Base-by-base conservation (phyloP, 2,329 filamentous ascomycete genomes). In the Daldinia sp. region DNA sequence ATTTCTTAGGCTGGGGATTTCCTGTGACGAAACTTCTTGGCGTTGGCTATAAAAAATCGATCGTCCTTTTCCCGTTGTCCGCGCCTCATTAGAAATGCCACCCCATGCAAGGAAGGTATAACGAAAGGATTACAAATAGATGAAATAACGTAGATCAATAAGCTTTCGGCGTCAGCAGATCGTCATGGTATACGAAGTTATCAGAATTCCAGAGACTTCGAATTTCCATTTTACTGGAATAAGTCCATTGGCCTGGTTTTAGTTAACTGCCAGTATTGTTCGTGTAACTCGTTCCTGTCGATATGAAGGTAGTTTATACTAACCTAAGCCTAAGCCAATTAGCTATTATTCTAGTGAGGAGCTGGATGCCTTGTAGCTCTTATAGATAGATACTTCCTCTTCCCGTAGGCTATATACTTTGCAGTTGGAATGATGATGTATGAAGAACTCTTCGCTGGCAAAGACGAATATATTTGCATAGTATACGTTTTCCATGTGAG, bases 91-190 rank as follows among this genome's bases (percentile, higher is more conserved):
- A 7, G 46, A 51, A 33, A 51, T 33, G 46, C 26, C 46, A 18
- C 15, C 15, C 44, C 5, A 51, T 18, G 46, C 28, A 51, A 50
- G 46, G 46, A 30, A 48, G 15, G 44, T 2, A 50, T n/a, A 30
- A 9, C 3, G 30, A 10, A 30, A 30, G 15, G 13, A n/a, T 50
- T 7, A 33, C 46, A 30, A 3, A 26, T 50, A 50, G 26, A 50
- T 50, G 46, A 50, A 50, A n/a, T 18, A 50, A 50, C 30, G 46
- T 6, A 28, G 46, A 50, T 50, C 46, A 18, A 23, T 30, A 50
- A 30, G 6, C 46, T 50, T 23, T 50, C 26, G 46, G 26, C 46
- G 26, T 50, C 26, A 50, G 46, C 46, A 50, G 46, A 50, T 30
- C 15, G 15, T 18, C 46, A 18, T 30, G 2, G 6, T 33, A 50